Percentiles rank a stretch among this genome's conserved stretches.
These are phyloP conservation scores for Mycena kentingensis DNA, from an alignment of 768 basidiomycete species.

Conservation along the genomic window DNA sequence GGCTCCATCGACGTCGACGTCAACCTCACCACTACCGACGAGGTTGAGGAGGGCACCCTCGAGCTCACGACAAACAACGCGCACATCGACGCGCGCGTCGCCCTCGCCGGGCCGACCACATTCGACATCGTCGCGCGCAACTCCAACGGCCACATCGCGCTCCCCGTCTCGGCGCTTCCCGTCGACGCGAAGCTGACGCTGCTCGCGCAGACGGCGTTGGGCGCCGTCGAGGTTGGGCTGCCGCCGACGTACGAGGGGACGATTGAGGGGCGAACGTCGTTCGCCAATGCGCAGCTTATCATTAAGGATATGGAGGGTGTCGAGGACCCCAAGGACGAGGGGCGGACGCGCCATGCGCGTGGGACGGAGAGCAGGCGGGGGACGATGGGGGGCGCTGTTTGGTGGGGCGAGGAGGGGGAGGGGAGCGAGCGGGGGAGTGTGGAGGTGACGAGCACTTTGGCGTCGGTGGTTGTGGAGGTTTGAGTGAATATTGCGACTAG, in stretches of 20 bases:
- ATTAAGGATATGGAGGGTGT: not conserved
- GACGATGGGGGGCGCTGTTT: not conserved
- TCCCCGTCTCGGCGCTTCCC: slow-evolving; percentile 5
- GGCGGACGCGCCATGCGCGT: slow-evolving; percentile 2
- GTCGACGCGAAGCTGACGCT: slow-evolving; percentile 1
- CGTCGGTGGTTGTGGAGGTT: too few relatives aligned
- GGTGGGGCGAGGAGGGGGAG: slow-evolving; percentile 16
- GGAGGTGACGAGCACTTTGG: slow-evolving; percentile 29
- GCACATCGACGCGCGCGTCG: slow-evolving; percentile 10
- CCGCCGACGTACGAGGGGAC: slow-evolving; percentile 12
- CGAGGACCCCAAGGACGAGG: slow-evolving; percentile 14
- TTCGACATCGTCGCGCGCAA: slow-evolving; percentile 14
- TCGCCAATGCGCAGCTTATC: not conserved
- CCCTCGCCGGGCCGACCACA: not conserved
- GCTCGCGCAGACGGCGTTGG: slow-evolving; percentile 9
- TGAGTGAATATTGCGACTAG: too few relatives aligned
- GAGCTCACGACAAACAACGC: slow-evolving; percentile 10
- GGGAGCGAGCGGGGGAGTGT: slow-evolving; percentile 6
- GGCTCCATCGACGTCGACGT: slow-evolving; percentile 14
- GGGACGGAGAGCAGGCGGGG: not conserved
- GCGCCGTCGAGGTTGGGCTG: not conserved
- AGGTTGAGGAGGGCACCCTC: slow-evolving; percentile 2
- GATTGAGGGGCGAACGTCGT: slow-evolving; percentile 2
- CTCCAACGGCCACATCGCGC: slow-evolving; percentile 1
- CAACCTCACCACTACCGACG: slow-evolving; percentile 10